Evolutionary conservation across 1,284 basidiomycete species (phyloP), one percentile per base, ranked within the genome.

Genomic region (Fomitopsis betulina): DNA sequence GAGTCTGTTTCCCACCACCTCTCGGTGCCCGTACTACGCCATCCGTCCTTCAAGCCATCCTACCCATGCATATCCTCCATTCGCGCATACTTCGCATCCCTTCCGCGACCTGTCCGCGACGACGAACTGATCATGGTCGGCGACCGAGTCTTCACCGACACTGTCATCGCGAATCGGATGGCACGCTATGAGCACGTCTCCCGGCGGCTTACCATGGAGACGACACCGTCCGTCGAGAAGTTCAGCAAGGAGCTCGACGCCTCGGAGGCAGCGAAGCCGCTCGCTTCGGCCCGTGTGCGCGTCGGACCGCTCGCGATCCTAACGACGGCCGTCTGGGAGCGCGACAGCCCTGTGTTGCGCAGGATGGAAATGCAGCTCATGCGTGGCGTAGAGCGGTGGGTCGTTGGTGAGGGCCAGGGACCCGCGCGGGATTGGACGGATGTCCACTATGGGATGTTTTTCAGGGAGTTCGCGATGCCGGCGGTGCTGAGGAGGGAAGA

Each of bases 71-170:
- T 89, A 6, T 62, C 72, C 13, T 76, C 82, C 49, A 85, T 96
- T 51, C 79, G 85, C 27, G 72, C 76, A 35, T 93, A 94, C 75
- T 86, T 85, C 68, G 70, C 73, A 5, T 82, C 83, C 2, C 76
- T 85, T 8, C 77, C 69, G 0, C 56, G 61, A 6, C 83, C 86
- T 0, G 69, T 89, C 53, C 68, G 69, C 15, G 82, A 85, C 64
- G 76, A 82, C 49, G 82, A 84, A 59, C 78, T 97, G 35, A 75
- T 97, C 59, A 74, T 97, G 19, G 84, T 98, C 10, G 96, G 96
- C 1, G 96, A 98, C 74, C 81, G 96, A 10, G 75, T 96, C 42
- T 91, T 96, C 67, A 98, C 96, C 0, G 96, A 98, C 71, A 78
- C 96, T 19, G 83, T 97, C 47, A 79, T 98, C 68, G 90, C 94